Percentiles rank a stretch among this genome's conserved stretches.
phyloP scores from a whole-genome alignment of 768 basidiomycete species.

The Austroboletus festivus region DNA sequence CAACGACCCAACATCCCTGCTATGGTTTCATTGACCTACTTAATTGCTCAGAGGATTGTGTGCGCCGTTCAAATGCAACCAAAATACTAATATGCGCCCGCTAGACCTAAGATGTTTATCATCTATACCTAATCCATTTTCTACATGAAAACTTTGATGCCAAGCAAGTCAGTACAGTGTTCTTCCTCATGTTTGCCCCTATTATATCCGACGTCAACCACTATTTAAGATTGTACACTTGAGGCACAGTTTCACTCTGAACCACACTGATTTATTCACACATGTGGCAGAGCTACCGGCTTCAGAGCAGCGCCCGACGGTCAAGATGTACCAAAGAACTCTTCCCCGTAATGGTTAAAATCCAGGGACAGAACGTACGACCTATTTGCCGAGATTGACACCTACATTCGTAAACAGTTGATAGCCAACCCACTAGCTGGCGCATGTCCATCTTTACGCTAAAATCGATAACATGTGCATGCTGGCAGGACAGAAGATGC shows the following conservation, averaged over 20 bases:
- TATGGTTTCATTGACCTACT: background rate
- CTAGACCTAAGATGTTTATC: background rate
- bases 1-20: background rate
- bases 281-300: too few species aligned
- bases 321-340: background rate
- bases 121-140: background rate
- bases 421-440: slow-evolving; percentile 2
- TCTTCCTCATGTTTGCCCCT: background rate
- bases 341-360: background rate
- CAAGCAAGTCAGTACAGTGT: background rate
- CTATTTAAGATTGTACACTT: too few species aligned
- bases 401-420: background rate
- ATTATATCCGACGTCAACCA: too few species aligned
- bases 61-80: background rate
- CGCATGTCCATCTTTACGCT: background rate
- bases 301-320: background rate
- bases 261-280: too few species aligned
- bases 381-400: slow-evolving; percentile 4
- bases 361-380: slow-evolving; percentile 7
- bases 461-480: background rate
- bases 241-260: too few species aligned
- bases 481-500: background rate
- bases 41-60: background rate
- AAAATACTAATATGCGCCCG: background rate
- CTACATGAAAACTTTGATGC: background rate